A percentile compares a stretch with the other conserved stretches of the same genome.
Conservation (phyloP, 2,329 filamentous ascomycete species). For the Beauveria sp. region DNA sequence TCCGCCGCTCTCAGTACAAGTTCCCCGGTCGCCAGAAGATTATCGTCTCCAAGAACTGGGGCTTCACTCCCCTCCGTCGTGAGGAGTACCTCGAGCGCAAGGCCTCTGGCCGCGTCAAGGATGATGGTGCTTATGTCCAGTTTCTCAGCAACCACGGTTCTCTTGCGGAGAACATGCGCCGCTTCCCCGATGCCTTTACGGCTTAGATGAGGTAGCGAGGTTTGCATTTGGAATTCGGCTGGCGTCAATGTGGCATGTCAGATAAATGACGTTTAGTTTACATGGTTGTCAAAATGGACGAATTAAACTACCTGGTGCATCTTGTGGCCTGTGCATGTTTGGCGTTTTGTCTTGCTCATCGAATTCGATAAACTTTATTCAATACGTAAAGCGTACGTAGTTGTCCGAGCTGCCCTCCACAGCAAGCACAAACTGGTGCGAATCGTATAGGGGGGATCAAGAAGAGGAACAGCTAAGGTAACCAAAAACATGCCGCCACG, state of each 20-base stretch:
- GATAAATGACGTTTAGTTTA: slow-evolving; percentile 27
- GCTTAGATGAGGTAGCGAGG: slow-evolving; percentile 35
- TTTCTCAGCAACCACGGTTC: slow-evolving; percentile 93
- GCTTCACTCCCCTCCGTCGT: slow-evolving; percentile 95
- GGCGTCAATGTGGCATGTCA: slow-evolving; percentile 40
- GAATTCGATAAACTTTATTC: not conserved
- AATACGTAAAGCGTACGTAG: not conserved
- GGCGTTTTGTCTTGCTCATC: not conserved
- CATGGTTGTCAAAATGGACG: slow-evolving; percentile 25
- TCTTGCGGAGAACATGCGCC: slow-evolving; percentile 78
- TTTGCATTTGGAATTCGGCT: slow-evolving; percentile 33
- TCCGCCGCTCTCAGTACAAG: slow-evolving; percentile 99
- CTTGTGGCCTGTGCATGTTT: not conserved
- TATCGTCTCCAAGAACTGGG: slow-evolving; percentile 99
- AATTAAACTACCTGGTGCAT: slow-evolving; percentile 17
- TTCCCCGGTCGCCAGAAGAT: slow-evolving; percentile 99
- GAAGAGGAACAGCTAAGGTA: not conserved
- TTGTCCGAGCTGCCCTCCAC: too few relatives aligned
- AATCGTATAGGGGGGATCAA: not conserved
- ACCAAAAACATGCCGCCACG: too few relatives aligned
- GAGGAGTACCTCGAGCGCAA: slow-evolving; percentile 97
- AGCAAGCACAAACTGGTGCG: too few relatives aligned
- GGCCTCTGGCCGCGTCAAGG: slow-evolving; percentile 85
- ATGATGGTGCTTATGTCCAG: slow-evolving; percentile 98
- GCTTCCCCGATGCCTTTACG: slow-evolving; percentile 89